These are phyloP conservation scores for Cyathus striatus DNA, from an alignment of 768 basidiomycete genomes.

Conservation along the genomic window DNA sequence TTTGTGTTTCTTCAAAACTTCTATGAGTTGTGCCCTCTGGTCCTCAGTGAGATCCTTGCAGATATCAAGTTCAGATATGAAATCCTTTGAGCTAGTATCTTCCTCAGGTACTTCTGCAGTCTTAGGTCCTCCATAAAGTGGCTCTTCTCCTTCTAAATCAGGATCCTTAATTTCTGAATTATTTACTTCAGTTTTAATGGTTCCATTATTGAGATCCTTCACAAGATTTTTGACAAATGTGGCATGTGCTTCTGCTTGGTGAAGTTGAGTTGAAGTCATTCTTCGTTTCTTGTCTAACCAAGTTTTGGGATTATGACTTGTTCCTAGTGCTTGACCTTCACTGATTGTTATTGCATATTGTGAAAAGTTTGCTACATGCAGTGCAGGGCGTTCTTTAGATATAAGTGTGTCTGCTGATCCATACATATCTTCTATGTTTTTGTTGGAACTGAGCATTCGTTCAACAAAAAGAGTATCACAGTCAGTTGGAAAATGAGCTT, in stretches of 20 bases:
- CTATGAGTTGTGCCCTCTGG: constrained; percentile 4
- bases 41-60: not conserved
- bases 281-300: too few species aligned
- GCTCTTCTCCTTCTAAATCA: too few species aligned
- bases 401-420: constrained; percentile 11
- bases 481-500: not conserved
- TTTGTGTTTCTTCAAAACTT: constrained; percentile 9
- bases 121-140: constrained; percentile 23
- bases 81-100: not conserved
- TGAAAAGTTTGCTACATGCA: too few species aligned
- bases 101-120: constrained; percentile 16
- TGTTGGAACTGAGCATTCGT: not conserved
- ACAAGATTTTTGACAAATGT: not conserved
- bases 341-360: constrained; percentile 2
- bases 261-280: too few species aligned
- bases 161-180: not conserved
- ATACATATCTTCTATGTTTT: too few species aligned
- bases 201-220: not conserved
- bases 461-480: constrained; percentile 8
- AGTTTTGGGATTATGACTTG: too few species aligned
- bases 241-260: too few species aligned
- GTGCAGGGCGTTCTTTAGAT: too few species aligned
- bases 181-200: not conserved
- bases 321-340: too few species aligned
- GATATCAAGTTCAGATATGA: constrained; percentile 7